These are phyloP conservation scores for Trichoderma asperellum DNA, from an alignment of 2,329 filamentous ascomycete species.

Conservation along the genomic window DNA sequence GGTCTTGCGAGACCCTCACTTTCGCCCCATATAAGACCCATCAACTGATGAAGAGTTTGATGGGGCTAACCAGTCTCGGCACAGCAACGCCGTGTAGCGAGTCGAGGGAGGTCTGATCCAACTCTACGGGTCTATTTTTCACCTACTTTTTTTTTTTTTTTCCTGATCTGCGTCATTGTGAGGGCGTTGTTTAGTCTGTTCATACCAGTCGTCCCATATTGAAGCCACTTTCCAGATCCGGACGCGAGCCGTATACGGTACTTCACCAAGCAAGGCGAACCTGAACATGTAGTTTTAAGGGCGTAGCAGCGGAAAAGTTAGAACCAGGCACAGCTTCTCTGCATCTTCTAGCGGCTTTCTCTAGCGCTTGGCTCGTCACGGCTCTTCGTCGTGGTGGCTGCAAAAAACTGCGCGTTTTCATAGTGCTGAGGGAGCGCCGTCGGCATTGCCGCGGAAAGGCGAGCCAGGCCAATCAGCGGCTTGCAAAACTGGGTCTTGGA, in stretches of 20 bases:
- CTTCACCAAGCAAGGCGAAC: not conserved
- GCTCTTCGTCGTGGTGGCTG: constrained; percentile 9
- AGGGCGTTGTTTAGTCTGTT: not conserved
- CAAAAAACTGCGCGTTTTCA: not conserved
- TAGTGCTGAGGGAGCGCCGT: not conserved
- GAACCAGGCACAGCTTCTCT: constrained; percentile 3
- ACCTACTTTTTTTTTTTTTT: not conserved
- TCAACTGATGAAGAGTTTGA: constrained; percentile 25
- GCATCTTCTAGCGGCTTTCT: constrained; percentile 27
- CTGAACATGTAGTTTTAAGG: constrained; percentile 8
- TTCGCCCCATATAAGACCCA: constrained; percentile 26
- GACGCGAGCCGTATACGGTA: not conserved
- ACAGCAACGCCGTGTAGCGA: constrained; percentile 14
- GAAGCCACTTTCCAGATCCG: not conserved
- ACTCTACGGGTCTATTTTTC: not conserved
- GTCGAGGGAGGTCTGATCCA: not conserved
- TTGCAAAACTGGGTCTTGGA: constrained; percentile 21
- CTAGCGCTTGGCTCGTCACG: constrained; percentile 16
- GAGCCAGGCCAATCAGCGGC: constrained; percentile 13
- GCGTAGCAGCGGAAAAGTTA: not conserved
- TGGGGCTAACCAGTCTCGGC: constrained; percentile 22
- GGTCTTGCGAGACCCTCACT: constrained; percentile 24
- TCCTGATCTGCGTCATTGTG: constrained; percentile 2
- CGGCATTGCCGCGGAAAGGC: constrained; percentile 24
- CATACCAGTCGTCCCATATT: not conserved